Conservation (phyloP, 257 asterid species). For the Oldenlandia corymbosa region DNA sequence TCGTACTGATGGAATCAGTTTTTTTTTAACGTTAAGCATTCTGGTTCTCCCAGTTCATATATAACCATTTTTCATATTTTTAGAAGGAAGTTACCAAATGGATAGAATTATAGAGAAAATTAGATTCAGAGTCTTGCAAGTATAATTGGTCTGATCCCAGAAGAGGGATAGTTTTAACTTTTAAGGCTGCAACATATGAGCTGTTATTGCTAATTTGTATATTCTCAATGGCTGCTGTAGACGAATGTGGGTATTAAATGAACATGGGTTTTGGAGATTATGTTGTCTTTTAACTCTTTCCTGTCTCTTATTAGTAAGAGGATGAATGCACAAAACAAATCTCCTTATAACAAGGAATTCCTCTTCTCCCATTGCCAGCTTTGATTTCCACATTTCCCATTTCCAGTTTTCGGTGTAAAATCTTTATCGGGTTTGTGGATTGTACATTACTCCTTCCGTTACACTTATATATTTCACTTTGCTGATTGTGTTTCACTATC, state of each 20-base stretch:
- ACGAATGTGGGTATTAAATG: conserved; percentile 11
- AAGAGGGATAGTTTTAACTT: too few relatives aligned
- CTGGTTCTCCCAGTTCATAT: neutral
- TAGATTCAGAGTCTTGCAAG: too few relatives aligned
- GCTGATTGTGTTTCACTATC: too few relatives aligned
- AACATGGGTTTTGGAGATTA: conserved; percentile 21
- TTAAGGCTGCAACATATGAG: conserved; percentile 6
- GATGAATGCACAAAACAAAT: conserved; percentile 27
- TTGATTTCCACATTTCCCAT: conserved; percentile 34
- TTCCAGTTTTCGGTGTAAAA: conserved; percentile 17
- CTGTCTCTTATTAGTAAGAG: conserved; percentile 6
- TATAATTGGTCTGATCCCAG: too few relatives aligned
- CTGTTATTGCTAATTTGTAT: neutral
- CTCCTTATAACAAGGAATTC: conserved; percentile 73
- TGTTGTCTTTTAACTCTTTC: conserved; percentile 8
- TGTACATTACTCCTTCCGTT: too few relatives aligned
- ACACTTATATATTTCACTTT: too few relatives aligned
- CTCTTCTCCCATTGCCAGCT: conserved; percentile 59
- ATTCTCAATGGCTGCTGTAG: conserved; percentile 8
- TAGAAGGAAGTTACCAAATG: neutral
- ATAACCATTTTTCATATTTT: neutral
- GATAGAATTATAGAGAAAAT: too few relatives aligned
- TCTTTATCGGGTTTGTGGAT: conserved; percentile 36
- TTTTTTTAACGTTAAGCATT: neutral
- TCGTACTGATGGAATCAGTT: neutral